Conservation (phyloP, 2,329 filamentous ascomycete species). For the Colletotrichum filicis region DNA sequence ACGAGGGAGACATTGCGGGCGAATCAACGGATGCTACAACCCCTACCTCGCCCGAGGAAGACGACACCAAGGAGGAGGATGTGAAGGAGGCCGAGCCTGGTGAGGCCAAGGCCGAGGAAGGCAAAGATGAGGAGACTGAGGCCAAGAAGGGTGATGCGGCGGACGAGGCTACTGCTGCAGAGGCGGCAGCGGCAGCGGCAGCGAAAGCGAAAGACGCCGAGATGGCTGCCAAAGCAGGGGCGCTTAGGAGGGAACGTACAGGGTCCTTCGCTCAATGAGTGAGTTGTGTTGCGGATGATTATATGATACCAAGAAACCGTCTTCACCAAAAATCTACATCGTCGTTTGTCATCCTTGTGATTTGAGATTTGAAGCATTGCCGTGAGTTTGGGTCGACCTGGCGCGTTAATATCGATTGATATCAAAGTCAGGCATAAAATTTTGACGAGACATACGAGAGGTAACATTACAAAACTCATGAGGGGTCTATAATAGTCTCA, state of each 20-base stretch:
- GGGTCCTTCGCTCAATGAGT: neutral
- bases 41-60: neutral
- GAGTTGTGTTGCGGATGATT: neutral
- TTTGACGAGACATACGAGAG: neutral
- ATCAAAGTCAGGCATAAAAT: neutral
- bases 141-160: neutral
- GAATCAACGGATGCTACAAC: slow-evolving; percentile 16
- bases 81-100: neutral
- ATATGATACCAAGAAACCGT: slow-evolving; percentile 32
- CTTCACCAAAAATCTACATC: neutral
- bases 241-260: neutral
- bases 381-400: neutral
- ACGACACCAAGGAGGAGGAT: slow-evolving; percentile 15
- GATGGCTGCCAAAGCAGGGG: neutral
- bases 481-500: neutral
- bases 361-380: neutral
- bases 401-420: neutral
- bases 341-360: neutral
- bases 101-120: slow-evolving; percentile 1
- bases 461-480: neutral
- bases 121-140: slow-evolving; percentile 7
- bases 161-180: neutral
- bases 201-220: neutral
- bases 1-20: slow-evolving; percentile 37
- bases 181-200: neutral